These are phyloP conservation scores for Cytospora piceae DNA, from an alignment of 2,329 filamentous ascomycete species.

Conservation along the genomic window DNA sequence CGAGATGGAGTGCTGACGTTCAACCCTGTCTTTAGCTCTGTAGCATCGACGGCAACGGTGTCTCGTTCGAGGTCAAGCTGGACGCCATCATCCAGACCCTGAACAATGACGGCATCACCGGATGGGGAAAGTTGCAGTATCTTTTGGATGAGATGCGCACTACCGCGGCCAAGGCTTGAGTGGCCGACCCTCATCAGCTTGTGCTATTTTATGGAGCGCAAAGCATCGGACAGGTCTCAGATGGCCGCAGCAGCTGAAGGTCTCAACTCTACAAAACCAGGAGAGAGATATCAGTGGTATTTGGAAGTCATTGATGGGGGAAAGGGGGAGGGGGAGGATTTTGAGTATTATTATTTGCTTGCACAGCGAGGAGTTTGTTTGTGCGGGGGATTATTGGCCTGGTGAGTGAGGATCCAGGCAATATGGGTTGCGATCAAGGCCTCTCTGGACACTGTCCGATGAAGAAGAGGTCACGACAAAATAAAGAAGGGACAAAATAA, in stretches of 20 bases:
- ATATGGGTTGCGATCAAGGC: background rate
- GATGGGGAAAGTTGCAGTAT: background rate
- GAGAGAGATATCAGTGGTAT: background rate
- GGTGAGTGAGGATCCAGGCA: no score
- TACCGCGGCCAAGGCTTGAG: background rate
- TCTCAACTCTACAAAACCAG: background rate
- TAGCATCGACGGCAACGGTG: background rate
- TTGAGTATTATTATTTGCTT: background rate
- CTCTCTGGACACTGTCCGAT: background rate
- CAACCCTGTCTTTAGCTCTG: background rate
- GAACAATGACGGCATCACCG: background rate
- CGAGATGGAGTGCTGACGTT: background rate
- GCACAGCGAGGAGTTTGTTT: background rate
- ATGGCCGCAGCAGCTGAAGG: background rate
- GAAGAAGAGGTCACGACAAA: background rate
- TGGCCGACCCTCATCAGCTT: background rate
- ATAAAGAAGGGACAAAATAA: background rate
- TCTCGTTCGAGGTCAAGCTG: background rate
- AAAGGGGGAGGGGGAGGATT: background rate
- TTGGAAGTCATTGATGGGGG: background rate
- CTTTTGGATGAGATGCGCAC: background rate
- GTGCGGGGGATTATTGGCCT: no score
- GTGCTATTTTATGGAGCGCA: background rate
- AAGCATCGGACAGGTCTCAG: background rate
- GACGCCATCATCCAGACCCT: background rate